Evolutionary conservation across 257 asterid species (phyloP), one percentile per base, ranked within the genome.

Genomic region (Solanum clarkiae): DNA sequence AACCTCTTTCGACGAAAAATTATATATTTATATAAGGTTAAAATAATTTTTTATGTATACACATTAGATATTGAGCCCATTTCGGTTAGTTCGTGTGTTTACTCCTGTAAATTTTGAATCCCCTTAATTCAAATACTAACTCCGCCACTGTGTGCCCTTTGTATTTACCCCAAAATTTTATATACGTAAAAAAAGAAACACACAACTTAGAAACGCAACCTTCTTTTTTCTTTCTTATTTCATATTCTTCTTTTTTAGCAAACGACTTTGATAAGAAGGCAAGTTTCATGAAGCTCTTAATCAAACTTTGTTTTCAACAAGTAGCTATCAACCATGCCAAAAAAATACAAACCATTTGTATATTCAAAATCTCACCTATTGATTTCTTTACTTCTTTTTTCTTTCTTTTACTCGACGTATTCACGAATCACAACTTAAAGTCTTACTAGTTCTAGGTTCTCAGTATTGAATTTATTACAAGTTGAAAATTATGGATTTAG

Each of bases 221-320:
- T 13, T 49, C 60, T 74, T 44, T 32, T 32, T 7, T 74, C 11
- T 47, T 47, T 45, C 22, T 45, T 2, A 2, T 72, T 12, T 17
- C 59, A 13, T 45, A 22, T 13, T 75, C 17, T 47, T 74, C 44
- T 87, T 81, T 85, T 83, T 72, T 81, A 65, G 68, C 85, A 80
- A 81, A 80, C 86, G 13, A 84, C 86, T 87, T 84, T 60, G 63
- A 81, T 81, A 47, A 59, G 84, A 84, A 84, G 89, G 81, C 87
- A 84, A 54, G 88, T 63, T n/a, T 72, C 54, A 86, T 62, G 83
- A 29, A 81, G 60, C 81, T 75, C 40, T 47, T 74, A 74, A 47
- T 22, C 4, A 6, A 1, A 72, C 10, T 72, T 74, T 47, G 40
- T 47, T 74, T 72, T 74, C 44, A 45, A 75, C 60, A 10, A 13